Evolutionary conservation across 2,329 filamentous ascomycete species (phyloP).

Genomic region (Phaeosphaeria sp.): DNA sequence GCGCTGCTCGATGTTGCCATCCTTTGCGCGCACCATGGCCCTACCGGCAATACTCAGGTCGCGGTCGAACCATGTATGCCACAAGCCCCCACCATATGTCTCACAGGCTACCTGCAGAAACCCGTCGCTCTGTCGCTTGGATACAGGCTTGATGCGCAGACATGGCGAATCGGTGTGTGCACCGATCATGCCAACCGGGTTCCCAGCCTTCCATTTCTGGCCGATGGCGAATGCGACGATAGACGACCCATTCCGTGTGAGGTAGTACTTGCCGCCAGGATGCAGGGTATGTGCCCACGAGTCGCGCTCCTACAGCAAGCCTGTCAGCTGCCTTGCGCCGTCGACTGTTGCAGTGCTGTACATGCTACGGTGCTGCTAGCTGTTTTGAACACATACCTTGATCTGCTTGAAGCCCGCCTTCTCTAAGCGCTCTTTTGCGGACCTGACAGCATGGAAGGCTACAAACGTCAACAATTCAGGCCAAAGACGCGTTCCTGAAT

Average conservation of each 20-base stretch:
- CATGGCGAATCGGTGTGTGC: slow-evolving; percentile 96
- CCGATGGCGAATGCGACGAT: slow-evolving; percentile 93
- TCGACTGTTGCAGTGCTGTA: background rate
- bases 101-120: slow-evolving; percentile 96
- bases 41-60: slow-evolving; percentile 90
- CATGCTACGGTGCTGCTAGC: background rate
- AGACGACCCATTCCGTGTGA: slow-evolving; percentile 91
- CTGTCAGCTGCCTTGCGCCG: background rate
- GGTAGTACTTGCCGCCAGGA: slow-evolving; percentile 93
- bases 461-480: background rate
- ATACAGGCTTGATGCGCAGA: slow-evolving; percentile 91
- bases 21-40: slow-evolving; percentile 77
- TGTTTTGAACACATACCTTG: slow-evolving; percentile 58
- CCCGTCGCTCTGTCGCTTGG: slow-evolving; percentile 83
- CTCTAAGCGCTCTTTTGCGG: slow-evolving; percentile 76
- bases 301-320: slow-evolving; percentile 73
- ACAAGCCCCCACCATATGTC: slow-evolving; percentile 94
- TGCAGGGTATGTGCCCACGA: slow-evolving; percentile 81
- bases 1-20: slow-evolving; percentile 79
- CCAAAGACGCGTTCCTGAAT: background rate
- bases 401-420: slow-evolving; percentile 87
- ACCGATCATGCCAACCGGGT: slow-evolving; percentile 89
- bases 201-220: slow-evolving; percentile 87
- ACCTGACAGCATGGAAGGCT: slow-evolving; percentile 95
- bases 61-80: slow-evolving; percentile 98